Base-by-base conservation (phyloP, 2,329 filamentous ascomycete genomes). In the Chrysosporium keratinophilum region DNA sequence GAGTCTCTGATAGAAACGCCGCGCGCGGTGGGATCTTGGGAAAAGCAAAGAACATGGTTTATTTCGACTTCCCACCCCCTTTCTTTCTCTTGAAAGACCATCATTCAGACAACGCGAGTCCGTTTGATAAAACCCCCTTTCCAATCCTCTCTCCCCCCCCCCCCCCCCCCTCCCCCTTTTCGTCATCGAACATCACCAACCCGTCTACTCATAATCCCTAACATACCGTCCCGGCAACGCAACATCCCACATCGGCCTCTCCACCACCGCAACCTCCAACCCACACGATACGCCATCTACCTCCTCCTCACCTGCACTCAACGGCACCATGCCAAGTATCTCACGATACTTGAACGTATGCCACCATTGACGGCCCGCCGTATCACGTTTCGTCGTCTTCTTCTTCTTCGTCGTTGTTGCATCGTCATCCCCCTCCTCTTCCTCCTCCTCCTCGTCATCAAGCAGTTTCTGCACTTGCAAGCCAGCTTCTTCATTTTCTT, bases 311-410 rank as follows among this genome's bases (percentile, higher is more conserved):
- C 35, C n/a, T 10, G 23, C 5, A 9, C 60, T 52, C 33, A 85
- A 69, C 15, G 79, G 76, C 17, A 82, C 76, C 43, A 85, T 77
- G 4, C 90, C 93, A 57, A 98, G 75, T 61, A 98, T 89, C n/a
- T 90, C 87, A 55, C 90, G 80, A 71, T 97, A 98, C 70, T 95
- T 94, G 76, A 86, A 89, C 4, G 90, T 95, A 66, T 84, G 81
- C 88, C 89, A 97, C 72, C 69, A 69, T 19, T 65, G 61, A 50
- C 70, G 64, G 45, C 62, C 50, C 28, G 62, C 51, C 14, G 64
- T 5, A 31, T 33, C 15, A 23, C 23, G 20, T 55, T 44, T 31
- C 17, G 41, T 23, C 54, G 53, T 20, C 44, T 35, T 9, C 20
- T 62, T 15, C 17, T 6, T n/a, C 2, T 28, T 51, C 37, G 31